Evolutionary conservation across 805 yeast species (phyloP).

Genomic region (Spathaspora gorwiae): DNA sequence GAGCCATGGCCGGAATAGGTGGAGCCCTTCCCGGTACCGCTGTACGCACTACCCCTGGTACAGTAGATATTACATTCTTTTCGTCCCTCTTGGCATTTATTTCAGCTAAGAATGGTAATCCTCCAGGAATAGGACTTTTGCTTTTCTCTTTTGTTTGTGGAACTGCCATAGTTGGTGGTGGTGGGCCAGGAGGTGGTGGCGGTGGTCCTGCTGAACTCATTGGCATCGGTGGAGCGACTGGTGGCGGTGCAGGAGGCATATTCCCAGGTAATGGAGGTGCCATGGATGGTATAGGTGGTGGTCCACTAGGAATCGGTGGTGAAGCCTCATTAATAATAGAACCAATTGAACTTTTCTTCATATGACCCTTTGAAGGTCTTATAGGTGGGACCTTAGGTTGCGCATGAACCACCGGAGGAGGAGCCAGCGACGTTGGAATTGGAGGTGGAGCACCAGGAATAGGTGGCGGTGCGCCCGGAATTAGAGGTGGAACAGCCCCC

Average conservation of each 20-base stretch:
- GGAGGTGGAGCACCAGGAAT: constrained; percentile 13
- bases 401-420: constrained; percentile 1
- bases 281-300: constrained; percentile 11
- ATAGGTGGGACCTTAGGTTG: constrained; percentile 37
- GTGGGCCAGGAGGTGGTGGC: constrained; percentile 8
- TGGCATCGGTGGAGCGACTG: constrained; percentile 9
- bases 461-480: constrained; percentile 20
- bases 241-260: constrained; percentile 6
- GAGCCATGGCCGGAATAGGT: constrained; percentile 13
- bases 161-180: constrained; percentile 10
- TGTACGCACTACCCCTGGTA: constrained; percentile 8
- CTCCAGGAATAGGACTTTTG: constrained; percentile 18
- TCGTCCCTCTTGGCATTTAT: constrained; percentile 55
- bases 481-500: constrained; percentile 19
- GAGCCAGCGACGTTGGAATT: constrained; percentile 8
- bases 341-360: constrained; percentile 19
- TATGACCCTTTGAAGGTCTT: constrained; percentile 36
- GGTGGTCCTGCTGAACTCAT: constrained; percentile 4
- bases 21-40: constrained; percentile 17
- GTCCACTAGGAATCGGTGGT: constrained; percentile 12
- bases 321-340: constrained; percentile 15
- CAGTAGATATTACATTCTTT: constrained; percentile 38
- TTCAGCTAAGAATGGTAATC: constrained; percentile 54
- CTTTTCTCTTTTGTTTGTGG: constrained; percentile 7
- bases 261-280: constrained; percentile 2